Percentiles rank a stretch among this genome's conserved stretches.
These are phyloP conservation scores for Pythium monospermum DNA, from an alignment of 352 stramenopile species.

Conservation along the genomic window DNA sequence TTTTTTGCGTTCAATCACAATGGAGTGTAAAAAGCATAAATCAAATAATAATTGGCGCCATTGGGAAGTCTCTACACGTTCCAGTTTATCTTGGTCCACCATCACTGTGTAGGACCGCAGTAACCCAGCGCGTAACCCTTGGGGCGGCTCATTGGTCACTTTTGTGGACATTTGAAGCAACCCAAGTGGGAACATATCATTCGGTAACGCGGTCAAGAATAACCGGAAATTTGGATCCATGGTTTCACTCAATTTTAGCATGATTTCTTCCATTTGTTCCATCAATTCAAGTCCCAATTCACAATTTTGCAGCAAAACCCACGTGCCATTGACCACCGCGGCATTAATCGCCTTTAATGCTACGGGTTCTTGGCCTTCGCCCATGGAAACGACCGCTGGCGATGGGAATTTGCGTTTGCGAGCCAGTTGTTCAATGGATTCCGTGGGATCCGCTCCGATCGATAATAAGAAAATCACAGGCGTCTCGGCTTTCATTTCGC, in stretches of 20 bases:
- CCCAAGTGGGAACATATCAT: constrained; percentile 95
- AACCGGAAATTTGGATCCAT: constrained; percentile 96
- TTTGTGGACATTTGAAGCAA: constrained; percentile 99
- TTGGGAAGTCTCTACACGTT: constrained; percentile 94
- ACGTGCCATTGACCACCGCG: constrained; percentile 95
- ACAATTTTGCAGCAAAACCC: constrained; percentile 98
- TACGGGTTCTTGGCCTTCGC: constrained; percentile 97
- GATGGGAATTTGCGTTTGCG: constrained; percentile 96
- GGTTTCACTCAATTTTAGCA: constrained; percentile 93
- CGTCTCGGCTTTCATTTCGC: constrained; percentile 93
- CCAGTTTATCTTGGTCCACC: constrained; percentile 98
- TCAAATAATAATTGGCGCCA: constrained; percentile 97
- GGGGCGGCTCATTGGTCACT: constrained; percentile 97
- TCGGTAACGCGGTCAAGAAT: constrained; percentile 97
- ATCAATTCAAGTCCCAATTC: constrained; percentile 97
- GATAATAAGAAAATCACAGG: constrained; percentile 98
- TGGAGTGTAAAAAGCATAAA: constrained; percentile 97
- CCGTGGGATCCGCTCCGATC: constrained; percentile 95
- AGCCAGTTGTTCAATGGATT: constrained; percentile 96
- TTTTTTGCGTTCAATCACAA: constrained; percentile 98
- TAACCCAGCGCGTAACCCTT: constrained; percentile 93
- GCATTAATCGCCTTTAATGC: constrained; percentile 96
- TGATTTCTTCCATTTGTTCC: constrained; percentile 98
- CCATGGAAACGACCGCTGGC: constrained; percentile 95
- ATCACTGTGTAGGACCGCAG: constrained; percentile 97